Evolutionary conservation across 192 early-diverging fungal genomes (phyloP), one percentile per base, ranked within the genome.

Genomic region (Phlyctochytrium arcticum): DNA sequence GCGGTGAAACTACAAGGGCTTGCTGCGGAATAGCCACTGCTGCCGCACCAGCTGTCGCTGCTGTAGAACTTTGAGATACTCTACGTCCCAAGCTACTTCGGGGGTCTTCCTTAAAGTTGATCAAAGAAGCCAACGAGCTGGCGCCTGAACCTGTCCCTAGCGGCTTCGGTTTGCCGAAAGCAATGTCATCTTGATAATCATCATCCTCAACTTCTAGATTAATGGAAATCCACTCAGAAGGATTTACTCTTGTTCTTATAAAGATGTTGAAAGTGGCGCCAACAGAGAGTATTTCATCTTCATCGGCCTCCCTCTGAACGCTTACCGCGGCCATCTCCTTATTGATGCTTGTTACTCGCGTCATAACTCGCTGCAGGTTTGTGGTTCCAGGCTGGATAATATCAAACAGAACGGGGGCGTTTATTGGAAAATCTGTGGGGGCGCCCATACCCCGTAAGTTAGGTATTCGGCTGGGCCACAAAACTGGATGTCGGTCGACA

Each of bases 151-250:
- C 47, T 48, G 53, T 9, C 48, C 26, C 34, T 23, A 66, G 49
- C 12, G 54, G 3, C 59, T 54, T 61, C 15, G 64, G 64, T 60
- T 44, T 23, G 27, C 63, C 57, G 53, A 75, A 71, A 33, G 48
- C 29, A 48, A 69, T 48, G 44, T 72, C 74, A 53, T 85, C 80
- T 29, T 78, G 66, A 61, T 77, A 85, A 34, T 83, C 80, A 51
- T 85, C 80, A 50, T 85, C 80, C 17, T 81, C 57, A 5, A 85
- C 77, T 68, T 82, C 75, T 12, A 85, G 51, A 36, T 85, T 79
- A n/a, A 82, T 74, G 21, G 77, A 73, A 8, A 63, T 73, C 84
- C 84, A 85, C 46, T 74, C 70, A 6, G 29, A 30, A 26, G 69
- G 61, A 36, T 59, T 63, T 9, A 37, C 24, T 15, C 77, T 42